Evolutionary conservation across 2,329 filamentous ascomycete genomes (phyloP).

Genomic region (Alternaria incomplexa): DNA sequence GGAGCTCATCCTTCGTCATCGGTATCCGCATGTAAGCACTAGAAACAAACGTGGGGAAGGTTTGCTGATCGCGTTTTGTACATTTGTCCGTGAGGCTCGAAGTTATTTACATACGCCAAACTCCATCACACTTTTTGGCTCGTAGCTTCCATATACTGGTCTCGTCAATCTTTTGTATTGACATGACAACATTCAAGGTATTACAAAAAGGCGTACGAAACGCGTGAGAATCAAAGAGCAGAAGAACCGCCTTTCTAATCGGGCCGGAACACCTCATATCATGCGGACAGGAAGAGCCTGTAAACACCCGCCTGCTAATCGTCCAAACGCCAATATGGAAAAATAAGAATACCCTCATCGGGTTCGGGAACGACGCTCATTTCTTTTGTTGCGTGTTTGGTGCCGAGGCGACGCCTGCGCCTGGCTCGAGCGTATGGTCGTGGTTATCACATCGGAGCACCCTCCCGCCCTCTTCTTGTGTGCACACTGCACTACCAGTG

Average conservation of each 20-base stretch:
- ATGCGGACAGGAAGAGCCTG: conserved; percentile 8
- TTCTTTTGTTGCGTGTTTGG: conserved; percentile 45
- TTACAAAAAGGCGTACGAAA: background rate
- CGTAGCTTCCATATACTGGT: background rate
- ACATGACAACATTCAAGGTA: background rate
- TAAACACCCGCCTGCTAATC: conserved; percentile 6
- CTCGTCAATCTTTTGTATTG: background rate
- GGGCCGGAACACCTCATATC: background rate
- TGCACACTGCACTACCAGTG: conserved; percentile 81
- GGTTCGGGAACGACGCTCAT: conserved; percentile 21
- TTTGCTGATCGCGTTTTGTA: background rate
- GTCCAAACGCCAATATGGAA: conserved; percentile 4
- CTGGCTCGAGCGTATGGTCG: conserved; percentile 81
- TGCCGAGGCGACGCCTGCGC: conserved; percentile 39
- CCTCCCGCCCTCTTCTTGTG: conserved; percentile 74
- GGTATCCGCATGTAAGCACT: background rate
- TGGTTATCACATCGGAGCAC: conserved; percentile 79
- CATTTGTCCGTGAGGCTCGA: background rate
- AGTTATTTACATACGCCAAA: background rate
- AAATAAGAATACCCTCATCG: background rate
- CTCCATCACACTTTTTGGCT: background rate
- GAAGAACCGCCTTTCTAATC: conserved; percentile 6
- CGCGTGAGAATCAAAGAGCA: background rate
- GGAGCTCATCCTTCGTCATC: background rate
- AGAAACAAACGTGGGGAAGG: background rate